Base-by-base conservation (phyloP, 495 filamentous ascomycete genomes). In the Xylaria castorea region DNA sequence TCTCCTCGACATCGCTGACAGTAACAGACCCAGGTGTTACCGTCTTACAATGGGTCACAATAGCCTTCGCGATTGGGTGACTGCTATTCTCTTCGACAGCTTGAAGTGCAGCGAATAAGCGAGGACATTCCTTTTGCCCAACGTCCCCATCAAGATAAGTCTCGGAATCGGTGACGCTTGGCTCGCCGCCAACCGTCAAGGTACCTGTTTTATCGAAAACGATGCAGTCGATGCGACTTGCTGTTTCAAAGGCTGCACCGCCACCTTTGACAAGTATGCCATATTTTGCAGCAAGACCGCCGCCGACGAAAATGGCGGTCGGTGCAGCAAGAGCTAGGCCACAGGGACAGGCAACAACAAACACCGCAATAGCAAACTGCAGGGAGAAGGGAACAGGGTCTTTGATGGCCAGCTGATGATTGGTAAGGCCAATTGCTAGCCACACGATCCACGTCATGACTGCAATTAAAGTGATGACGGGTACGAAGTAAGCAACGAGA, bases 131-230 rank as follows among this genome's bases (percentile, higher is more conserved):
- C 25, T 66, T 42, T 11, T 74, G 71, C 1, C 71, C 75, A 5
- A 83, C 62, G 14, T 81, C 77, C 4, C 80, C 72, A 20, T 85
- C 81, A 5, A 82, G 83, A 57, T 90, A 79, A 27, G 90, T 74
- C 74, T 91, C 84, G 68, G 91, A 87, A 58, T 97, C 92, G 0
- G 93, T 92, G 32, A 98, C 91, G 11, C 82, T 90, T 0, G 95
- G 89, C 67, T 94, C 91, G 44, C 92, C 93, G 46, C 95, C 95
- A 75, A 93, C 84, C 0, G 95, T 98, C 62, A 98, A 82, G 1
- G 95, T 98, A 0, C 95, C 95, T 0, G 95, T 98, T 84, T 98
- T 98, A 84, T 98, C 95, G 75, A 98, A 98, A 18, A 98, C 94
- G 27, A 98, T 89, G 68, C 90, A 91, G 78, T 97, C 93, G 8